These are phyloP conservation scores for Plasmodium malariae DNA, from an alignment of 169 alveolate species.

Conservation along the genomic window DNA sequence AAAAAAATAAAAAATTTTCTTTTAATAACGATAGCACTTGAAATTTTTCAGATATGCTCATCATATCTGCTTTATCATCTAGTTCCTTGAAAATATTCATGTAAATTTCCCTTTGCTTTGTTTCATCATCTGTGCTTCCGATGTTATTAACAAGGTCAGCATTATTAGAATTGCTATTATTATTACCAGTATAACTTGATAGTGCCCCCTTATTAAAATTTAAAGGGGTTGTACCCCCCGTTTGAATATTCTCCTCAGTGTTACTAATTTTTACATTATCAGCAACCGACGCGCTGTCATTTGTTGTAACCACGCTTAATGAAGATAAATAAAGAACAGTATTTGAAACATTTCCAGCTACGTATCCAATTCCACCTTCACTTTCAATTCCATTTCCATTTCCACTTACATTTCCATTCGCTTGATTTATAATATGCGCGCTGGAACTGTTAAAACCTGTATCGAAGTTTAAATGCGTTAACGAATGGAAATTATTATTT, in stretches of 20 bases:
- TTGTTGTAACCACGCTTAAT: not conserved
- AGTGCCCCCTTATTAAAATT: not conserved
- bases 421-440: too few relatives aligned
- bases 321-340: not conserved
- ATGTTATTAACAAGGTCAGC: not conserved
- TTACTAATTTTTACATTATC: not conserved
- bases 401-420: too few relatives aligned
- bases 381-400: not conserved
- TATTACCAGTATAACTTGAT: not conserved
- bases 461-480: not conserved
- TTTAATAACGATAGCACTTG: conserved; percentile 52
- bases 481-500: not conserved
- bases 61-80: conserved; percentile 57
- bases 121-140: not conserved
- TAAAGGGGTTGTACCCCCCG: not conserved
- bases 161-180: not conserved
- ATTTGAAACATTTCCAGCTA: not conserved
- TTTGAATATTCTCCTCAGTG: not conserved
- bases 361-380: not conserved
- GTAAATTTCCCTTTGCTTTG: not conserved
- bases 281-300: too few relatives aligned
- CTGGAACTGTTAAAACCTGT: not conserved
- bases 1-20: conserved; percentile 72
- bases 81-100: conserved; percentile 34
- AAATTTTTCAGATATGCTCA: conserved; percentile 52